A percentile compares a stretch with the other conserved stretches of the same genome.
Evolutionary conservation across 2,329 filamentous ascomycete species (phyloP).

Genomic region (Penicillium digitatum): DNA sequence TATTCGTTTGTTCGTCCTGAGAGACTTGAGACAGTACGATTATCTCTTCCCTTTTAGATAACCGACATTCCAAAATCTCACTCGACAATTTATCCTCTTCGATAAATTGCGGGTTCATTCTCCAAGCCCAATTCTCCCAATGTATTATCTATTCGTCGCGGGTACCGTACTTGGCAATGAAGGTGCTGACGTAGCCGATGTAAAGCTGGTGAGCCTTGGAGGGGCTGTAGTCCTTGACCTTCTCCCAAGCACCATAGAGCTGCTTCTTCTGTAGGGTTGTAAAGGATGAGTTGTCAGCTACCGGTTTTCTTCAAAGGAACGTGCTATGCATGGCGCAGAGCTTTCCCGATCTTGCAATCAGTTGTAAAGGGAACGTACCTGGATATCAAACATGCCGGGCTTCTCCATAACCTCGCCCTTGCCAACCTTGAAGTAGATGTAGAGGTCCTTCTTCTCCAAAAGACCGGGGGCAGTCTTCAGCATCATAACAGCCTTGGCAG

Average conservation of each 20-base stretch:
- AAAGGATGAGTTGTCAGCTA: slow-evolving; percentile 16
- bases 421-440: slow-evolving; percentile 41
- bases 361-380: slow-evolving; percentile 28
- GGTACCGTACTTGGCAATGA: slow-evolving; percentile 64
- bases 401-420: slow-evolving; percentile 28
- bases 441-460: slow-evolving; percentile 32
- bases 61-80: not conserved
- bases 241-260: slow-evolving; percentile 76
- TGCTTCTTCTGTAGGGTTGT: slow-evolving; percentile 61
- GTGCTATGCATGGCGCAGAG: not conserved
- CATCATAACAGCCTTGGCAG: slow-evolving; percentile 30
- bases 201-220: slow-evolving; percentile 73
- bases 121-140: not conserved
- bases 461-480: slow-evolving; percentile 23
- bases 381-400: slow-evolving; percentile 40
- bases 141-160: slow-evolving; percentile 18
- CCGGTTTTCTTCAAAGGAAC: not conserved
- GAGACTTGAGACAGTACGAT: not conserved
- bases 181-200: slow-evolving; percentile 64
- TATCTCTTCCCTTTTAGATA: not conserved
- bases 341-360: not conserved
- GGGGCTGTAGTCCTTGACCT: slow-evolving; percentile 59
- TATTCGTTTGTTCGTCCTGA: slow-evolving; percentile 2
- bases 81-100: not conserved
- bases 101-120: not conserved